Evolutionary conservation across 2,329 filamentous ascomycete genomes (phyloP).

Genomic region (Fusarium pseudocircinatum): DNA sequence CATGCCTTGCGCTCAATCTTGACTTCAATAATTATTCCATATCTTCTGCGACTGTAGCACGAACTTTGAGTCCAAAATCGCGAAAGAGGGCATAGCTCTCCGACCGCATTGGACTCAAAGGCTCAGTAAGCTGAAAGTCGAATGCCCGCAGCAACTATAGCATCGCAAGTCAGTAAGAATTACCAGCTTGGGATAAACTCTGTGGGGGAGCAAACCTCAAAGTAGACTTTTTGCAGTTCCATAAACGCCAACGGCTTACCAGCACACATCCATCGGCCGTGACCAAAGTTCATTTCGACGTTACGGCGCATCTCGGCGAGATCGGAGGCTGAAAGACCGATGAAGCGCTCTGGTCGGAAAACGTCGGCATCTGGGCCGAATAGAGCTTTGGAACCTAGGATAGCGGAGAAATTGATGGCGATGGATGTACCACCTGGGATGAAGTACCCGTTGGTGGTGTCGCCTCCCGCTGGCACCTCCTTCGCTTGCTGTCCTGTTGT

Average conservation of each 20-base stretch:
- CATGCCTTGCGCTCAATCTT: accelerated
- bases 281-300: background rate
- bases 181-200: accelerated
- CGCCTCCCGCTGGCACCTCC: background rate
- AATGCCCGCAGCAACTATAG: background rate
- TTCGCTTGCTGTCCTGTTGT: background rate
- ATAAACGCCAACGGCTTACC: slow-evolving; percentile 3
- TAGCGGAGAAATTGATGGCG: background rate
- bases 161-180: background rate
- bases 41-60: background rate
- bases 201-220: background rate
- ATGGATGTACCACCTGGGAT: background rate
- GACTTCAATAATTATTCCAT: background rate
- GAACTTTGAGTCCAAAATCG: background rate
- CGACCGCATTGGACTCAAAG: background rate
- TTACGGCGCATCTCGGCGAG: slow-evolving; percentile 6
- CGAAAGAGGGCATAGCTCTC: background rate
- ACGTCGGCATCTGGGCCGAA: background rate
- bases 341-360: slow-evolving; percentile 1
- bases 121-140: background rate
- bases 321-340: background rate
- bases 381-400: background rate
- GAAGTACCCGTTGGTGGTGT: background rate
- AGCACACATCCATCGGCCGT: slow-evolving; percentile 10
- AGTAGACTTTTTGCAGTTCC: background rate